These are phyloP conservation scores for Aspergillus sojae DNA, from an alignment of 2,329 filamentous ascomycete genomes.

Conservation along the genomic window DNA sequence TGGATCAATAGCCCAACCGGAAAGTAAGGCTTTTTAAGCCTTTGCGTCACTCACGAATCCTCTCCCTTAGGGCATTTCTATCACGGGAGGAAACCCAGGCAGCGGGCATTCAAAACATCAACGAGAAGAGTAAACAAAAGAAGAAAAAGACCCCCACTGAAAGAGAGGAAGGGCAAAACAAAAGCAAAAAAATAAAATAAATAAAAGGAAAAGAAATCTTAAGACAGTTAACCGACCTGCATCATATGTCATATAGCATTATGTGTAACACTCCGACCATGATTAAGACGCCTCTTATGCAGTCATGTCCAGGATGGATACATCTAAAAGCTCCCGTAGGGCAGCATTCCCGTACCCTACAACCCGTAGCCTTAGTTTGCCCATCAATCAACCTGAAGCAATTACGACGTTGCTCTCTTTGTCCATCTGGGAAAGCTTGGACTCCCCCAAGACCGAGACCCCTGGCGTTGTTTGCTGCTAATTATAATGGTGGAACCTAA, in stretches of 20 bases:
- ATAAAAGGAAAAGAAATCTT: not conserved
- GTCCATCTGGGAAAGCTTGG: not conserved
- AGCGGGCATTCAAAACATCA: not conserved
- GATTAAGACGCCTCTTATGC: constrained; percentile 2
- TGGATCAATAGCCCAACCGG: constrained; percentile 19
- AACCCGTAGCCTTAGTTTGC: not conserved
- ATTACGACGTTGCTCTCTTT: not conserved
- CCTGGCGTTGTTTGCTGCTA: constrained; percentile 1
- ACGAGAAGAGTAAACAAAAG: not conserved
- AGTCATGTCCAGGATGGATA: not conserved
- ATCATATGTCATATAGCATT: not conserved
- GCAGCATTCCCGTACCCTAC: not conserved
- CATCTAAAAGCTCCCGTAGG: not conserved
- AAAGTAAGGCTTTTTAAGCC: constrained; percentile 18
- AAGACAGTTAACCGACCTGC: not conserved
- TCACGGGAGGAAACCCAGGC: not conserved
- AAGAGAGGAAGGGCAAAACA: too few species aligned
- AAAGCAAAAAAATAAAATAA: not conserved
- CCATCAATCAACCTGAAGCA: constrained; percentile 3
- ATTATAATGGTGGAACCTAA: constrained; percentile 1
- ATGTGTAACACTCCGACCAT: not conserved
- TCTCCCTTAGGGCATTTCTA: not conserved
- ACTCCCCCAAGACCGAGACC: not conserved
- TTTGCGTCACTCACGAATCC: constrained; percentile 3
- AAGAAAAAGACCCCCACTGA: not conserved